Conservation (phyloP, 306 rosid genomes). For the Datisca glomerata region DNA sequence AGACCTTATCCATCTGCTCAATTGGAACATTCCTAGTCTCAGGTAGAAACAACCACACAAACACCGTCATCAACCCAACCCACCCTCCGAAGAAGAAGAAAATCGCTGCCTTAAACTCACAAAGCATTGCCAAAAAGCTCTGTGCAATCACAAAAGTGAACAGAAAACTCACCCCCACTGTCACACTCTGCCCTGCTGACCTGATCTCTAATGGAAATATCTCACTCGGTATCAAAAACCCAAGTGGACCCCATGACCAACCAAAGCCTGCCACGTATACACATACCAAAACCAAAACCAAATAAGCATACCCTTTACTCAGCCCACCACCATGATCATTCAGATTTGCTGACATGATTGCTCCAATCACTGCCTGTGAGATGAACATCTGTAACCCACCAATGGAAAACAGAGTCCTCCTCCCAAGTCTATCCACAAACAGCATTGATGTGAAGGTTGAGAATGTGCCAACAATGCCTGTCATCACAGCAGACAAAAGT, state of each 20-base stretch:
- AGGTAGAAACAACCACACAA: conserved; percentile 8
- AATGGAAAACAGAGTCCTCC: neutral
- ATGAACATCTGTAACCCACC: neutral
- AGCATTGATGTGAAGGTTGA: neutral
- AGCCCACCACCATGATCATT: too few relatives aligned
- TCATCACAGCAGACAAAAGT: neutral
- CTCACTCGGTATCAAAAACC: conserved; percentile 79
- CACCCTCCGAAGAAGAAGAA: conserved; percentile 19
- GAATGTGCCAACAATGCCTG: neutral
- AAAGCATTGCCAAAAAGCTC: conserved; percentile 15
- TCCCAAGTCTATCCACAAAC: neutral
- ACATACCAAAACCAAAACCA: conserved; percentile 63
- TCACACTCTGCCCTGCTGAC: conserved; percentile 11
- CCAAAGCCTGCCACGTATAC: conserved; percentile 60
- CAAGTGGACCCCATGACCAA: conserved; percentile 94
- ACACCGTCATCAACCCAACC: conserved; percentile 11
- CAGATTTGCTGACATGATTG: too few relatives aligned
- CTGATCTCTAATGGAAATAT: conserved; percentile 19
- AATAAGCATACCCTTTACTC: too few relatives aligned
- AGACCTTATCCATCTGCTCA: conserved; percentile 52
- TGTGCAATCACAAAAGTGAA: conserved; percentile 15
- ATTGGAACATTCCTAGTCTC: conserved; percentile 26
- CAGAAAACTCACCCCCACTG: conserved; percentile 10
- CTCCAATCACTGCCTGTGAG: neutral
- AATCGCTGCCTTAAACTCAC: conserved; percentile 10